Percentiles rank a stretch among this genome's conserved stretches.
phyloP scores from a whole-genome alignment of 805 yeast genomes.

The Wickerhamiella kurtzmanii region DNA sequence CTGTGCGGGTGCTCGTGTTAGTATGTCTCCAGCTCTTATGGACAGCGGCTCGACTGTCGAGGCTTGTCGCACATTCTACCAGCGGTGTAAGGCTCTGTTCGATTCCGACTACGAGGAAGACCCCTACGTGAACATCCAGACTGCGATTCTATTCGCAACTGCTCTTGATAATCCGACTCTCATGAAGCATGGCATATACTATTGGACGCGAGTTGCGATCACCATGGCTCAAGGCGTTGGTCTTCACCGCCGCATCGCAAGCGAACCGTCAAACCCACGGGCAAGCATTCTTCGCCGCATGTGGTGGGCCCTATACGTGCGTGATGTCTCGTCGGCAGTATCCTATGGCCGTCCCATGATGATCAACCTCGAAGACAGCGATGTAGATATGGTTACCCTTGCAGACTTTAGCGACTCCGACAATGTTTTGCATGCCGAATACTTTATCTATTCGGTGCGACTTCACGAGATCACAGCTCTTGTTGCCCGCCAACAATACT shows the following conservation, averaged over 20 bases:
- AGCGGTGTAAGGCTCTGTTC: conserved; percentile 61
- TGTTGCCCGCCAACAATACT: conserved; percentile 53
- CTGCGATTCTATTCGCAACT: conserved; percentile 47
- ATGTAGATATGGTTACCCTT: conserved; percentile 55
- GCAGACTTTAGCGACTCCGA: conserved; percentile 47
- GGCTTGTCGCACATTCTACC: conserved; percentile 46
- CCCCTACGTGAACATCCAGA: conserved; percentile 46
- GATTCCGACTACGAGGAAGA: conserved; percentile 59
- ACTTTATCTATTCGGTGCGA: conserved; percentile 49
- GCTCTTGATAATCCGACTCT: conserved; percentile 67
- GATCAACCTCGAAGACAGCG: conserved; percentile 60
- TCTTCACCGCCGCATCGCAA: conserved; percentile 36
- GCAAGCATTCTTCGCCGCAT: conserved; percentile 35
- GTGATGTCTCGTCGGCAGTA: conserved; percentile 55
- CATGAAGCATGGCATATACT: conserved; percentile 49
- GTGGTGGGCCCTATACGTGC: conserved; percentile 67
- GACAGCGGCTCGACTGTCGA: conserved; percentile 34
- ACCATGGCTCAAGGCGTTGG: conserved; percentile 66
- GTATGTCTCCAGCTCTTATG: conserved; percentile 37
- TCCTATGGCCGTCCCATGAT: conserved; percentile 63
- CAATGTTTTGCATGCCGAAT: conserved; percentile 27
- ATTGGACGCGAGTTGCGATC: conserved; percentile 59
- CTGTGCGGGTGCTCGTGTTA: conserved; percentile 53
- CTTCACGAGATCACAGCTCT: conserved; percentile 60
- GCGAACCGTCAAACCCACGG: conserved; percentile 28